phyloP scores from a whole-genome alignment of 768 basidiomycete species.

The Tylopilus plumbeoviolaceoides region DNA sequence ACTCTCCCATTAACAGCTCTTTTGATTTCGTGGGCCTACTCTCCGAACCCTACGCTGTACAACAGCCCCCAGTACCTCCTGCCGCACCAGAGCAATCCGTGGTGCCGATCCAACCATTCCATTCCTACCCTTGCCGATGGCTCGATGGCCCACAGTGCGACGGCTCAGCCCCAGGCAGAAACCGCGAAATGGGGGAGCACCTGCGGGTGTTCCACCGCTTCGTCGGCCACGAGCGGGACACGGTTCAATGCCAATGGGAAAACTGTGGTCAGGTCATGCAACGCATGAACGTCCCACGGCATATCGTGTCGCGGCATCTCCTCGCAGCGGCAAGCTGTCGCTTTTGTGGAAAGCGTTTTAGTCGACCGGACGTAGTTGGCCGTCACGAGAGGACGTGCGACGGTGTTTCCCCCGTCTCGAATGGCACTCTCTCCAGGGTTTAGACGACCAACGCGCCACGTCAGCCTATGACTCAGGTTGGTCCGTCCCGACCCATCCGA shows the following conservation, averaged over 20 bases:
- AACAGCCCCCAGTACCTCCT: slow-evolving; percentile 18
- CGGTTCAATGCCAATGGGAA: slow-evolving; percentile 23
- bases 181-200: slow-evolving; percentile 31
- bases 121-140: slow-evolving; percentile 20
- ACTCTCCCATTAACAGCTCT: background rate
- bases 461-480: background rate
- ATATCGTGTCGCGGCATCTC: slow-evolving; percentile 28
- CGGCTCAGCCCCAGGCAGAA: slow-evolving; percentile 24
- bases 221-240: slow-evolving; percentile 26
- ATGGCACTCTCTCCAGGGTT: background rate
- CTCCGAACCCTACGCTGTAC: background rate
- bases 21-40: background rate
- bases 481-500: background rate
- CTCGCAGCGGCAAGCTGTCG: slow-evolving; percentile 22
- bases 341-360: slow-evolving; percentile 20
- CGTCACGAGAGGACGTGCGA: slow-evolving; percentile 25
- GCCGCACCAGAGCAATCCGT: slow-evolving; percentile 3
- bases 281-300: slow-evolving; percentile 29
- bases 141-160: slow-evolving; percentile 19
- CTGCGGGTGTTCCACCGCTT: slow-evolving; percentile 19
- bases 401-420: background rate
- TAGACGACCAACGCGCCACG: slow-evolving; percentile 1
- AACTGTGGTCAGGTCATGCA: slow-evolving; percentile 21
- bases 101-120: slow-evolving; percentile 1
- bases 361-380: slow-evolving; percentile 26